Percentiles rank a stretch among this genome's conserved stretches.
Evolutionary conservation across 495 filamentous ascomycete species (phyloP).

Genomic region (Clohesyomyces aquaticus): DNA sequence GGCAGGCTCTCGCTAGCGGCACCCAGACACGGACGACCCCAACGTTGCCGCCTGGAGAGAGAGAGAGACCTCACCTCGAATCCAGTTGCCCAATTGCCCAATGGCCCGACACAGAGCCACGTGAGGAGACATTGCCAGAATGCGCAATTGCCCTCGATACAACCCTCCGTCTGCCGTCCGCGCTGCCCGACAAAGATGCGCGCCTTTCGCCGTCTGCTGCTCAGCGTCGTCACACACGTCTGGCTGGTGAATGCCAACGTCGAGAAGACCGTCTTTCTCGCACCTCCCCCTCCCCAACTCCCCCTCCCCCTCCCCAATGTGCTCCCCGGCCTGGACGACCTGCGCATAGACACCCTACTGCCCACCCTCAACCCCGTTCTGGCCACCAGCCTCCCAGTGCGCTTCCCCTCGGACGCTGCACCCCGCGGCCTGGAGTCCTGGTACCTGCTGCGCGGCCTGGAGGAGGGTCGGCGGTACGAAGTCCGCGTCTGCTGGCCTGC

Average conservation of each 20-base stretch:
- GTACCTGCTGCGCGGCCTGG: constrained; percentile 79
- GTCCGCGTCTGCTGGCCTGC: constrained; percentile 93
- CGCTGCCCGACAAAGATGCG: constrained; percentile 36
- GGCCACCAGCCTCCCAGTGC: constrained; percentile 63
- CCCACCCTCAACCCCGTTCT: constrained; percentile 57
- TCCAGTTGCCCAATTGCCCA: constrained; percentile 5
- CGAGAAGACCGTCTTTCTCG: constrained; percentile 90
- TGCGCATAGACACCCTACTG: constrained; percentile 67
- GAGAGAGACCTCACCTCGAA: background rate
- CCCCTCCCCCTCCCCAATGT: constrained; percentile 58
- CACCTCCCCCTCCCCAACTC: constrained; percentile 59
- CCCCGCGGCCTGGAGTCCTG: constrained; percentile 72
- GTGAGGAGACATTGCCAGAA: constrained; percentile 18
- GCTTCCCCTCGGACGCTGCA: constrained; percentile 62
- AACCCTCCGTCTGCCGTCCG: constrained; percentile 3
- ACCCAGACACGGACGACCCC: background rate
- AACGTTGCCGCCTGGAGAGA: constrained; percentile 26
- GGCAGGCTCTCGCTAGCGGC: background rate
- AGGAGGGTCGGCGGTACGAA: constrained; percentile 79
- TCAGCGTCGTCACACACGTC: constrained; percentile 47
- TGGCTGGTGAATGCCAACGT: constrained; percentile 64
- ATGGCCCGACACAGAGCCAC: background rate
- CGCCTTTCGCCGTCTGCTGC: constrained; percentile 35
- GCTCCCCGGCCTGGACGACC: constrained; percentile 63
- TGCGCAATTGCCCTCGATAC: constrained; percentile 6